Evolutionary conservation across 2,329 filamentous ascomycete species (phyloP).

Genomic region (Phialemonium atrogriseum): DNA sequence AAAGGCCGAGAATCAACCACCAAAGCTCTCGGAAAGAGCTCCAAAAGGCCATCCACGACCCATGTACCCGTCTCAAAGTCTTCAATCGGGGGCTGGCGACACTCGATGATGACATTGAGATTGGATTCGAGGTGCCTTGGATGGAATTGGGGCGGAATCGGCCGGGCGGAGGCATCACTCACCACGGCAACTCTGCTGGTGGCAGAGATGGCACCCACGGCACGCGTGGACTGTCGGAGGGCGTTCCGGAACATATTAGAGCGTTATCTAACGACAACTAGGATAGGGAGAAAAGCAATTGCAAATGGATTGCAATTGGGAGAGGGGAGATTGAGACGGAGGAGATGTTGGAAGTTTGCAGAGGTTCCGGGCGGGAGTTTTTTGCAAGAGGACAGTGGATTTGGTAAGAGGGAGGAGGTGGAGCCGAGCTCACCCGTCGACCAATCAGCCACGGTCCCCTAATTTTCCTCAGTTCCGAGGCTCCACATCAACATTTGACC

Average conservation of each 20-base stretch:
- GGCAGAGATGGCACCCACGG: constrained; percentile 88
- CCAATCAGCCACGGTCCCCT: no score
- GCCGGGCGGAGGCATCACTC: constrained; percentile 51
- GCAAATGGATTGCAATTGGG: constrained; percentile 51
- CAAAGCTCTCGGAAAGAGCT: constrained; percentile 27
- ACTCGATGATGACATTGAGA: constrained; percentile 21
- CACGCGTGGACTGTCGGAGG: constrained; percentile 92
- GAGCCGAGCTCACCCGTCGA: not conserved
- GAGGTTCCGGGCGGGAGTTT: constrained; percentile 6
- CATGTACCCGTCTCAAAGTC: constrained; percentile 20
- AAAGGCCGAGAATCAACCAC: constrained; percentile 1
- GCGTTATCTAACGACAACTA: constrained; percentile 42
- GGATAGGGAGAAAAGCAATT: constrained; percentile 52
- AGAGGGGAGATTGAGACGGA: constrained; percentile 51
- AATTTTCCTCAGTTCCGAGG: no score
- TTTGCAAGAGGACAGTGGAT: constrained; percentile 1
- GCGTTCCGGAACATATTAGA: constrained; percentile 92
- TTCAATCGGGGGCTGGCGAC: constrained; percentile 28
- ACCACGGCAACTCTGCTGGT: constrained; percentile 87
- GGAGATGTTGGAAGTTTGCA: constrained; percentile 32
- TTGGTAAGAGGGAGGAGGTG: constrained; percentile 2
- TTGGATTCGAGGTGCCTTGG: constrained; percentile 30
- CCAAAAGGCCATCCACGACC: constrained; percentile 22
- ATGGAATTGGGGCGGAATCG: constrained; percentile 36
- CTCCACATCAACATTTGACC: no score